Evolutionary conservation across 1,284 basidiomycete genomes (phyloP).

Genomic region (Leccinum fuscescens): DNA sequence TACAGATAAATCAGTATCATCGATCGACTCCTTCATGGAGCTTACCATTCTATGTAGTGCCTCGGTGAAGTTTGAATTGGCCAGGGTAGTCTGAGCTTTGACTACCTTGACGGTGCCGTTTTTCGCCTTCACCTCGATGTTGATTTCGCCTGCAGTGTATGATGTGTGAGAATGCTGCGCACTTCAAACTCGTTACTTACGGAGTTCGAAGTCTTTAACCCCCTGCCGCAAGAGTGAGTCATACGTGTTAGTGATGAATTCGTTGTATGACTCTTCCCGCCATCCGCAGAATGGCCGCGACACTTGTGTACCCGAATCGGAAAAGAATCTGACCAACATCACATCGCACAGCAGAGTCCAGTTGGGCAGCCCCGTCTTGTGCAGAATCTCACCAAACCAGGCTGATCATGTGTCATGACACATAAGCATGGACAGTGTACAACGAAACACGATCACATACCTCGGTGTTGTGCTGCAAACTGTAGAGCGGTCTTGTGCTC

Average conservation of each 20-base stretch:
- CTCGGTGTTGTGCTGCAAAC: too few species aligned
- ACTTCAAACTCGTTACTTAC: neutral
- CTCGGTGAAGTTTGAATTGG: neutral
- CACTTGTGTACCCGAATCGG: neutral
- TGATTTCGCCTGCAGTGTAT: neutral
- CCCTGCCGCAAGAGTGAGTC: neutral
- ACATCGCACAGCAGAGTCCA: neutral
- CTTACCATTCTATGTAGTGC: neutral
- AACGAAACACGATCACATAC: too few species aligned
- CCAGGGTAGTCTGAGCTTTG: neutral
- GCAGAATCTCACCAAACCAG: neutral
- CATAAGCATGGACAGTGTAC: too few species aligned
- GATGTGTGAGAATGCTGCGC: neutral
- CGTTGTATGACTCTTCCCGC: neutral
- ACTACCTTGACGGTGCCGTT: neutral
- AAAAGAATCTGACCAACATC: neutral
- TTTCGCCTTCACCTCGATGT: neutral
- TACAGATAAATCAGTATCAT: neutral
- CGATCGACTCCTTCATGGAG: neutral
- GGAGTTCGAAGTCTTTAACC: neutral
- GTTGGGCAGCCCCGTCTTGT: neutral
- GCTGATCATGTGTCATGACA: too few species aligned
- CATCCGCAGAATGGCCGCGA: neutral
- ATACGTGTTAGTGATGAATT: neutral
- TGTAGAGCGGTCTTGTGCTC: too few species aligned